phyloP scores from a whole-genome alignment of 2,329 filamentous ascomycete species.

The Colletotrichum karsti region DNA sequence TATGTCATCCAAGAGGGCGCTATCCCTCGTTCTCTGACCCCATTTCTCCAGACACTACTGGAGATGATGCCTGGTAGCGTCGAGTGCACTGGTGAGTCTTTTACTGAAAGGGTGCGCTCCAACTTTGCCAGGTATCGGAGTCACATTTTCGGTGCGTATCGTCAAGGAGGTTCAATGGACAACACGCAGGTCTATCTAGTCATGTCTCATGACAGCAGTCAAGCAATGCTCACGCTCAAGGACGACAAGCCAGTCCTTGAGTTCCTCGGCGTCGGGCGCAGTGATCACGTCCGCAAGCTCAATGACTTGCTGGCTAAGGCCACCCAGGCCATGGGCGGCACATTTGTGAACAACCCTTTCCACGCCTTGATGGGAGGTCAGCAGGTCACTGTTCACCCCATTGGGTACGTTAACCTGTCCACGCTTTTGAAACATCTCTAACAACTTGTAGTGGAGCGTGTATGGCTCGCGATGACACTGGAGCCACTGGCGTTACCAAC shows the following conservation, averaged over 20 bases:
- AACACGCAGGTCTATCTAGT: conserved; percentile 71
- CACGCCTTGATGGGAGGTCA: conserved; percentile 63
- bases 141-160: conserved; percentile 67
- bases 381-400: conserved; percentile 72
- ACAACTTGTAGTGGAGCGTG: conserved; percentile 59
- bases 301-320: conserved; percentile 61
- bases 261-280: conserved; percentile 66
- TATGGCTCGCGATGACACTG: conserved; percentile 68
- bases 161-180: conserved; percentile 61
- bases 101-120: conserved; percentile 53
- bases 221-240: conserved; percentile 66
- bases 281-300: conserved; percentile 61
- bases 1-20: conserved; percentile 72
- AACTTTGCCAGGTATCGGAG: conserved; percentile 59
- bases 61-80: conserved; percentile 60
- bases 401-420: conserved; percentile 54
- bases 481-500: conserved; percentile 65
- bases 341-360: conserved; percentile 66
- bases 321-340: conserved; percentile 67
- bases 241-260: conserved; percentile 67
- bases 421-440: conserved; percentile 19
- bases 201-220: conserved; percentile 74
- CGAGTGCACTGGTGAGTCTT: conserved; percentile 43
- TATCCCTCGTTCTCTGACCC: conserved; percentile 64
- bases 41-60: conserved; percentile 65